phyloP scores from a whole-genome alignment of 192 early-diverging fungal genomes.

The Obelidium mucronatum region DNA sequence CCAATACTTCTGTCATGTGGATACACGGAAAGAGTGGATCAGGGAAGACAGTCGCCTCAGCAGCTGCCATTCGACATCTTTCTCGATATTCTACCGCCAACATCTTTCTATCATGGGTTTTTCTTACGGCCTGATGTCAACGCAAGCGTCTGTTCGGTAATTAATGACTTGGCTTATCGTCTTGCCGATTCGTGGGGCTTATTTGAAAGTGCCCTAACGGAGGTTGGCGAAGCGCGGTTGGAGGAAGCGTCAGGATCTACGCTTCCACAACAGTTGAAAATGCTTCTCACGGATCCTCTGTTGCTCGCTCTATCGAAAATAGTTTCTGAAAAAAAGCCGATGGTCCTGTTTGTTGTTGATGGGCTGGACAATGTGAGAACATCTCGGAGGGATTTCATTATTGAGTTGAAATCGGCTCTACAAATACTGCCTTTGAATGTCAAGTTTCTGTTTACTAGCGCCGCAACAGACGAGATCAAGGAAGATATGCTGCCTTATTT shows the following conservation, averaged over 20 bases:
- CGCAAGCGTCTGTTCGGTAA: background rate
- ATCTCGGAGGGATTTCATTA: slow-evolving; percentile 9
- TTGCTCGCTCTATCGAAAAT: background rate
- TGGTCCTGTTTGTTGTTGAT: slow-evolving; percentile 27
- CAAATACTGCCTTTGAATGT: slow-evolving; percentile 11
- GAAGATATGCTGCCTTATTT: background rate
- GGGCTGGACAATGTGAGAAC: slow-evolving; percentile 8
- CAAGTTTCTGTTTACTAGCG: slow-evolving; percentile 13
- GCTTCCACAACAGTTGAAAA: slow-evolving; percentile 8
- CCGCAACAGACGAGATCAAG: background rate
- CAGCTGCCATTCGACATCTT: slow-evolving; percentile 21
- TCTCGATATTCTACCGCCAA: background rate
- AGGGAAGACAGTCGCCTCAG: slow-evolving; percentile 16
- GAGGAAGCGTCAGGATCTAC: background rate
- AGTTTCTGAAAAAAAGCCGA: background rate
- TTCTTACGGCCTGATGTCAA: background rate
- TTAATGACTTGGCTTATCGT: slow-evolving; percentile 27
- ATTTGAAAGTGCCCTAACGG: background rate
- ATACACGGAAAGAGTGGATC: slow-evolving; percentile 4
- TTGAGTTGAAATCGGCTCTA: background rate
- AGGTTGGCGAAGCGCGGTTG: background rate
- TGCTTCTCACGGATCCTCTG: slow-evolving; percentile 22
- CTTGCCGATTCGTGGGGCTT: slow-evolving; percentile 22
- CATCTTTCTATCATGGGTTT: slow-evolving; percentile 1
- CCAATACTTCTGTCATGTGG: slow-evolving; percentile 23